phyloP scores from a whole-genome alignment of 2,329 filamentous ascomycete species.

The Aspergillus floridensis region DNA sequence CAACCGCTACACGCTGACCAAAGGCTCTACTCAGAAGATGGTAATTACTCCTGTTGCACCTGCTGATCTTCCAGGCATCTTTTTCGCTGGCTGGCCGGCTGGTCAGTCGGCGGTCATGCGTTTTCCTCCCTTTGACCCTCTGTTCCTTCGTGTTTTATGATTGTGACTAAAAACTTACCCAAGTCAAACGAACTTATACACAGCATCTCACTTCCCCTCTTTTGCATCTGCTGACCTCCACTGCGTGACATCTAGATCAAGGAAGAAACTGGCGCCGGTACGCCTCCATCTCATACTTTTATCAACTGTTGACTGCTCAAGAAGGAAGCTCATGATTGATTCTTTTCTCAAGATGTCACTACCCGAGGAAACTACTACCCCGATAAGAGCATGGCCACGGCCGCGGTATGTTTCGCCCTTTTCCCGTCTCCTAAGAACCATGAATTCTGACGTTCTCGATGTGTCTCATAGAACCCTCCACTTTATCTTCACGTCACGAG shows the following conservation, averaged over 20 bases:
- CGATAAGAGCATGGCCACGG: constrained; percentile 95
- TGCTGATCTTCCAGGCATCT: constrained; percentile 62
- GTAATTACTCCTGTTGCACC: constrained; percentile 80
- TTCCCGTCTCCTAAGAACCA: background rate
- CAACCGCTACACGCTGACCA: constrained; percentile 95
- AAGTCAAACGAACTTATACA: constrained; percentile 50
- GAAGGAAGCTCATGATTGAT: constrained; percentile 58
- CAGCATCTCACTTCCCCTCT: constrained; percentile 62
- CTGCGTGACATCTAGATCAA: constrained; percentile 94
- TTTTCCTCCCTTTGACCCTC: constrained; percentile 34
- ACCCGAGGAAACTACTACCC: constrained; percentile 95
- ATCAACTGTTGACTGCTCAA: constrained; percentile 47
- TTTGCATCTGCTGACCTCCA: constrained; percentile 91
- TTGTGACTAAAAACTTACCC: constrained; percentile 67
- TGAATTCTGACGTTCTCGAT: background rate
- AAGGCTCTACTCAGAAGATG: constrained; percentile 97
- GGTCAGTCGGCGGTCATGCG: constrained; percentile 36
- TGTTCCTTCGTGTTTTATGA: constrained; percentile 43
- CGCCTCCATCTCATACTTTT: constrained; percentile 56
- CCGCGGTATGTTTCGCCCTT: constrained; percentile 64
- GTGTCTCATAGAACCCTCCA: constrained; percentile 69
- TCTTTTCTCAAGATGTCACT: constrained; percentile 84
- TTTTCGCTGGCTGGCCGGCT: constrained; percentile 32
- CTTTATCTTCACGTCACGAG: constrained; percentile 95
- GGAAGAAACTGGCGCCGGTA: constrained; percentile 99